Evolutionary conservation across 768 basidiomycete genomes (phyloP), one percentile per base, ranked within the genome.

Genomic region (Auricularia cornea): DNA sequence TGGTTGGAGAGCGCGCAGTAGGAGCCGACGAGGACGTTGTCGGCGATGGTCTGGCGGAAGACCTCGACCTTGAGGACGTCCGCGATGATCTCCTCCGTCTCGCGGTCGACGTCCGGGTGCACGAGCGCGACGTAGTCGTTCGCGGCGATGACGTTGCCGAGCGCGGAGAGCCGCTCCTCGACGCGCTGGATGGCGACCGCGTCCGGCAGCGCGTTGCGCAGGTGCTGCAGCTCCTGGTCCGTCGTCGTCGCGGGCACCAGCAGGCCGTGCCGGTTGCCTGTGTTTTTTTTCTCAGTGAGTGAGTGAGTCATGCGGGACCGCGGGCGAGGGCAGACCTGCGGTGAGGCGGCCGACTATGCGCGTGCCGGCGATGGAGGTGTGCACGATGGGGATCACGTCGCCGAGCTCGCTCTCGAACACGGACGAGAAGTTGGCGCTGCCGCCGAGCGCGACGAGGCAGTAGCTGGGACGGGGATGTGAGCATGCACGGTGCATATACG

Each of bases 11-110:
- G 86, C 62, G 87, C 91, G 74, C 93, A 95, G 74, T 98, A 99
- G 64, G 89, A 92, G 44, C 97, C 97, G 48, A 98, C 96, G 54
- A 99, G 85, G 59, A 95, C 95, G 77, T 98, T 98, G 68, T 92
- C 89, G 14, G 97, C 97, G 68, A 99, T 81, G 11, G 94, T 99
- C 75, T 99, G 97, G 59, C 97, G 83, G 80, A 99, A 99, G 3
- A 98, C 97, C 74, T 99, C 97, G 66, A 98, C 97, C 76, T 98
- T 98, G 68, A 99, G 84, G 23, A 97, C 93, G 74, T 99, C 97
- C 31, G 97, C 97, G 76, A 99, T 98, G 78, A 99, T 98, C 76
- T 99, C 97, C 73, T 99, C 97, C 28, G 97, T 99, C 77, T 98
- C 97, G 66, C 97, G 86, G 78, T 98, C 97, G 65, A 98, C 79